Evolutionary conservation across 2,329 filamentous ascomycete genomes (phyloP).

Genomic region (Penicillium verrucosum): DNA sequence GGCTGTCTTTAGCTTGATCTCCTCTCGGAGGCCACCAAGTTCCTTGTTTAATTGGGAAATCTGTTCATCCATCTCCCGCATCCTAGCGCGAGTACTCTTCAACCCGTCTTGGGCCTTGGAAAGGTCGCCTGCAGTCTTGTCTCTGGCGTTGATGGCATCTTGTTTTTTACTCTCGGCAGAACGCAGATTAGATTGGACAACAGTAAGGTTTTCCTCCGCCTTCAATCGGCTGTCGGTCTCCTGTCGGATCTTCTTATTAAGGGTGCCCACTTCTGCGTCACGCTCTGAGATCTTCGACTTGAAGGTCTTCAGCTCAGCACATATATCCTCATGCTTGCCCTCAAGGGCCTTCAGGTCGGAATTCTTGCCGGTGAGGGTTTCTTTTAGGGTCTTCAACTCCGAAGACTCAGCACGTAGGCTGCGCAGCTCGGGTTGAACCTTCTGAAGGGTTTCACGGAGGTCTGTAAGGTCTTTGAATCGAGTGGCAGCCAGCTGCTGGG

Average conservation of each 20-base stretch:
- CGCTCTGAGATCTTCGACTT: constrained; percentile 70
- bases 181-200: constrained; percentile 72
- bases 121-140: constrained; percentile 69
- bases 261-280: constrained; percentile 70
- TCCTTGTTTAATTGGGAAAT: constrained; percentile 66
- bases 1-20: constrained; percentile 76
- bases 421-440: constrained; percentile 81
- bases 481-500: constrained; percentile 79
- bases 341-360: constrained; percentile 72
- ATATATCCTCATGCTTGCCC: constrained; percentile 75
- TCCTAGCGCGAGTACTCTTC: constrained; percentile 50
- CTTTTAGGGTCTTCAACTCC: constrained; percentile 69
- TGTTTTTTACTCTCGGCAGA: constrained; percentile 75
- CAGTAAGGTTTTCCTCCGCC: constrained; percentile 74
- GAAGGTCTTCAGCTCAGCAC: constrained; percentile 66
- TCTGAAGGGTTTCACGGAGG: constrained; percentile 73
- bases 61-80: constrained; percentile 74
- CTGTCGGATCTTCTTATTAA: constrained; percentile 74
- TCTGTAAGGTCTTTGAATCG: constrained; percentile 86
- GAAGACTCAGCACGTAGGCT: constrained; percentile 72
- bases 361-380: constrained; percentile 64
- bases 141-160: constrained; percentile 68
- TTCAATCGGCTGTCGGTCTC: constrained; percentile 69
- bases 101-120: constrained; percentile 70
- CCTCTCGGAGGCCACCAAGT: constrained; percentile 66